phyloP scores from a whole-genome alignment of 129 eudicot genomes.

The Helianthus annuus region DNA sequence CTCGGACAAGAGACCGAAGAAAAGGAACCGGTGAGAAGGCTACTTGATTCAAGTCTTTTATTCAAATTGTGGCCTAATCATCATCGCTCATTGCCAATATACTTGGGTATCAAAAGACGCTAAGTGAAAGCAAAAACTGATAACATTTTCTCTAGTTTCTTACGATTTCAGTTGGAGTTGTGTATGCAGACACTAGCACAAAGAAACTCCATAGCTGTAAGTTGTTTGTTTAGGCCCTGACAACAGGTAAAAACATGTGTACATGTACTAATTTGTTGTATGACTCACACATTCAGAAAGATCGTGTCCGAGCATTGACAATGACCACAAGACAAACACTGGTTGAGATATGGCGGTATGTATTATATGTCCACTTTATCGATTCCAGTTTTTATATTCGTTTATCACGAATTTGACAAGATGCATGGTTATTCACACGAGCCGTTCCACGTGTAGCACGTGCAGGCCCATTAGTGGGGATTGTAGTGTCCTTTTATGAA shows the following conservation, averaged over 20 bases:
- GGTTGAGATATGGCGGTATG: constrained; percentile 80
- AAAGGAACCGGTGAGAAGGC: neutral
- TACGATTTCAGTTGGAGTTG: constrained; percentile 33
- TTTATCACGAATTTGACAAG: no score
- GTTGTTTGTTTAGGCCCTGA: constrained; percentile 17
- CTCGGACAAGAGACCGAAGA: no score
- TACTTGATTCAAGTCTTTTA: neutral
- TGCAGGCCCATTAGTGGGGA: constrained; percentile 88
- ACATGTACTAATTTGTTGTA: neutral
- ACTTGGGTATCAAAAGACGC: no score
- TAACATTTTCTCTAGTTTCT: no score
- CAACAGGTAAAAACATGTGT: neutral
- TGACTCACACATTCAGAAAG: constrained; percentile 50
- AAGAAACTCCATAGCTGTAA: constrained; percentile 47
- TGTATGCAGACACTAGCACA: constrained; percentile 45
- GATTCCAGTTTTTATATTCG: no score
- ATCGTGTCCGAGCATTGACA: constrained; percentile 51
- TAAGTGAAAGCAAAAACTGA: no score
- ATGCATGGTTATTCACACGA: no score
- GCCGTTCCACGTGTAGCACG: constrained; percentile 82
- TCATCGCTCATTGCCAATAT: no score
- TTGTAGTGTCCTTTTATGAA: constrained; percentile 84
- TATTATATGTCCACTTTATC: neutral
- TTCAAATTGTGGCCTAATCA: neutral
- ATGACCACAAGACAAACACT: constrained; percentile 81